Evolutionary conservation across 2,329 filamentous ascomycete species (phyloP), one percentile per base, ranked within the genome.

Genomic region (Hypoxylon sp.): DNA sequence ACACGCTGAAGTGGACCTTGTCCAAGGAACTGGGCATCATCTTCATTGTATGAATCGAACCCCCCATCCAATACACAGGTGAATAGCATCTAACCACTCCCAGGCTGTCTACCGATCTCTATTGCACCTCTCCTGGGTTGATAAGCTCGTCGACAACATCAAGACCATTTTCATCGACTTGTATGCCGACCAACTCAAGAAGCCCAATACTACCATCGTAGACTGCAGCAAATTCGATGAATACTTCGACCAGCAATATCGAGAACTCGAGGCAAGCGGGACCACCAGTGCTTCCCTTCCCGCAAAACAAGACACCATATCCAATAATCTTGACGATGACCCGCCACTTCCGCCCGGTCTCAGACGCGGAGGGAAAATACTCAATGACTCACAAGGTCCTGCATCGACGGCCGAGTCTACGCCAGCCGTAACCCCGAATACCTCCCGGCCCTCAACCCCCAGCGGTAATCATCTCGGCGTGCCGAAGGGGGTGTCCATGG

Each of bases 101-200:
- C 65, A 97, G 93, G 95, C 94, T 68, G 95, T 99, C 68, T 99
- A 99, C 78, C 92, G 97, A 76, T 97, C 94, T 39, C 87, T 99
- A 30, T 86, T 99, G 28, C 94, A 97, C 78, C 87, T 99, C 7
- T 94, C 92, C 11, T 99, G 96, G 95, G 92, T 98, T 68, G 95
- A 99, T 78, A 93, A 95, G 77, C 89, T 99, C 49, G 88, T 99
- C 70, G 94, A 97, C 74, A 97, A 98, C 73, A 93, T 98, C 73
- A 92, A 90, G 76, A 93, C 91, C 8, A 89, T 99, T 32, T 99
- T 98, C 75, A 85, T 95, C 69, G 91, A 93, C 68, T 85, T 97
- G 26, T 99, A 98, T 77, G 91, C 89, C 70, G 90, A 95, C 61
- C 91, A 97, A 77, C 82, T 99, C 57, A 93, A 89, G 76, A 91